Evolutionary conservation across 2,329 filamentous ascomycete species (phyloP).

Genomic region (Colletotrichum karsti): DNA sequence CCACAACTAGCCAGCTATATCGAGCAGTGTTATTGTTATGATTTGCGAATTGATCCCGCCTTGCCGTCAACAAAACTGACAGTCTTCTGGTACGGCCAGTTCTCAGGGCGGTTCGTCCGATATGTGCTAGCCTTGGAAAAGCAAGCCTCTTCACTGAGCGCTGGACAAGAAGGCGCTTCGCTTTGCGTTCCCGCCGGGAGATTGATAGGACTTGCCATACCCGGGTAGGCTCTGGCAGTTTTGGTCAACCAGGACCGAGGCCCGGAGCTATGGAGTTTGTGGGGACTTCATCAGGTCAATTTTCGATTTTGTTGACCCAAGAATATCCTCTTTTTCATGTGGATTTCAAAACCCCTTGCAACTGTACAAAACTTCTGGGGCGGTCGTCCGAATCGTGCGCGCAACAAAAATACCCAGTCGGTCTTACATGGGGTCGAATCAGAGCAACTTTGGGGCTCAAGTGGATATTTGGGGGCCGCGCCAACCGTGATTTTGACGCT

Average conservation of each 20-base stretch:
- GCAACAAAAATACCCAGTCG: background rate
- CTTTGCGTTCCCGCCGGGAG: background rate
- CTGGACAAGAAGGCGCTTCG: background rate
- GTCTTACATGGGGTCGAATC: background rate
- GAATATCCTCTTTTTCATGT: background rate
- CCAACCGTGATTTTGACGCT: background rate
- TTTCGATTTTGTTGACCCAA: background rate
- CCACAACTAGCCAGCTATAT: background rate
- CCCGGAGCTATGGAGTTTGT: background rate
- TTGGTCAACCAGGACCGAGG: background rate
- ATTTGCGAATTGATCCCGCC: background rate
- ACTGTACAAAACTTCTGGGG: background rate
- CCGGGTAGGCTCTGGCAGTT: background rate
- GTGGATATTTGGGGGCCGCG: slow-evolving; percentile 10
- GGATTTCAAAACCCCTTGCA: background rate
- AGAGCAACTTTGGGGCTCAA: background rate
- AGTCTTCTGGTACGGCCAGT: background rate
- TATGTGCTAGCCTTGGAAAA: background rate
- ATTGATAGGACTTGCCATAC: background rate
- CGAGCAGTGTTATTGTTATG: slow-evolving; percentile 4
- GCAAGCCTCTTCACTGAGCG: background rate
- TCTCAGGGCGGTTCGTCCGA: slow-evolving; percentile 19
- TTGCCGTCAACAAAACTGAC: background rate
- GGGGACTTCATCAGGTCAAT: background rate
- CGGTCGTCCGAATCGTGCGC: background rate